Percentiles rank a stretch among this genome's conserved stretches.
Evolutionary conservation across 192 early-diverging fungal species (phyloP).

Genomic region (Jimgerdemannia flammicorona): DNA sequence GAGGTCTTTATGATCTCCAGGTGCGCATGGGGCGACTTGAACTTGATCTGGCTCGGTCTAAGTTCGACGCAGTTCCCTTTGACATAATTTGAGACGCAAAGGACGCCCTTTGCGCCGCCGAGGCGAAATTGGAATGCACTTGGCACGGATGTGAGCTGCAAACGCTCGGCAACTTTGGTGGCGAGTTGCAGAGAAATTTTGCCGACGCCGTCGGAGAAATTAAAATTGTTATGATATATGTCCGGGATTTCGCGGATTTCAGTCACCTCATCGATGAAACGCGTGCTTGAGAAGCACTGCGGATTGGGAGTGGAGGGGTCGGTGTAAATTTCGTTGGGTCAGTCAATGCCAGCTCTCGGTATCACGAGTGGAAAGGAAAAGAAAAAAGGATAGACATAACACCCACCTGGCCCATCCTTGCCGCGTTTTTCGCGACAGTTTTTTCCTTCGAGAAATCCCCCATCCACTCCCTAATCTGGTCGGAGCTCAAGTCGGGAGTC

Average conservation of each 20-base stretch:
- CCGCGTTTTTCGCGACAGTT: constrained; percentile 65
- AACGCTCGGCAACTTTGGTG: constrained; percentile 20
- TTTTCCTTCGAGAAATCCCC: constrained; percentile 63
- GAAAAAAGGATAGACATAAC: no score
- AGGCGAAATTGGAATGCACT: constrained; percentile 72
- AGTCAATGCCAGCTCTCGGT: not conserved
- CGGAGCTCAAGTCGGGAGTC: constrained; percentile 32
- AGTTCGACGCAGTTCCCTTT: constrained; percentile 38
- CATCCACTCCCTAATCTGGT: constrained; percentile 62
- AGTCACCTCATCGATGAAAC: constrained; percentile 30
- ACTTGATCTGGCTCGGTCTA: constrained; percentile 57
- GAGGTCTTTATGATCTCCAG: constrained; percentile 61
- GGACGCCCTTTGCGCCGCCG: constrained; percentile 62
- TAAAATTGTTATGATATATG: constrained; percentile 49
- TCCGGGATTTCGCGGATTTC: constrained; percentile 51
- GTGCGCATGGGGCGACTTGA: constrained; percentile 38
- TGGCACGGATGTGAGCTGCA: constrained; percentile 17
- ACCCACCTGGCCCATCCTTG: constrained; percentile 59
- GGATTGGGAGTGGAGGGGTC: not conserved
- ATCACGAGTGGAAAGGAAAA: no score
- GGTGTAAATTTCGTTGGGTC: not conserved
- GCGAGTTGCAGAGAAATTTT: constrained; percentile 51
- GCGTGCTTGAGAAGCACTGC: constrained; percentile 65
- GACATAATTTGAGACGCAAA: constrained; percentile 32
- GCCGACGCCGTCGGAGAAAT: constrained; percentile 77